These are phyloP conservation scores for Bullera alba DNA, from an alignment of 768 basidiomycete genomes.

Conservation along the genomic window DNA sequence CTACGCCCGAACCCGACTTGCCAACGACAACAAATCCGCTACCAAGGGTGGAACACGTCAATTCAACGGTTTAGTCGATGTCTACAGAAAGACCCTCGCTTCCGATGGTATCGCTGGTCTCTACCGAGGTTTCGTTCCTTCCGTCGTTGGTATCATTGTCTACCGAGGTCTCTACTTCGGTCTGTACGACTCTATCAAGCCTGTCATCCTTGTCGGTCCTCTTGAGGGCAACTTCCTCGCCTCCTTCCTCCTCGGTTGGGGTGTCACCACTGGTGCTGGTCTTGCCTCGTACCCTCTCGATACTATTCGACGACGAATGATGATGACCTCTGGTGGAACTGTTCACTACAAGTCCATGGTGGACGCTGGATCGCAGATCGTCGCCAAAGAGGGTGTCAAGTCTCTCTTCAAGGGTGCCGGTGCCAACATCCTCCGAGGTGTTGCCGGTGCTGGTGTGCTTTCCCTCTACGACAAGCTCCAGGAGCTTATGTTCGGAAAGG, in stretches of 20 bases:
- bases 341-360: conserved; percentile 99
- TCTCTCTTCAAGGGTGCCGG: conserved; percentile 99
- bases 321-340: conserved; percentile 97
- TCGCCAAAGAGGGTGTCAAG: conserved; percentile 89
- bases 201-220: conserved; percentile 91
- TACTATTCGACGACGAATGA: conserved; percentile 93
- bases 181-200: conserved; percentile 63
- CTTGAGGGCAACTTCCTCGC: conserved; percentile 95
- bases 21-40: conserved; percentile 72
- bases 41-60: conserved; percentile 88
- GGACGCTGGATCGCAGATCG: conserved; percentile 87
- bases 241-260: conserved; percentile 96
- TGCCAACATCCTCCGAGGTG: conserved; percentile 91
- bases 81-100: conserved; percentile 94
- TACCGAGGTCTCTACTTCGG: conserved; percentile 99
- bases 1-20: conserved; percentile 96
- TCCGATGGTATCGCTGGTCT: conserved; percentile 97
- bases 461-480: conserved; percentile 99
- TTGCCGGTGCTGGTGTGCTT: conserved; percentile 98
- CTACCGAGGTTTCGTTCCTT: conserved; percentile 99
- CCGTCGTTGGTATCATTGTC: conserved; percentile 98
- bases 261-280: conserved; percentile 98
- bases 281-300: conserved; percentile 65
- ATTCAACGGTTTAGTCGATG: conserved; percentile 97
- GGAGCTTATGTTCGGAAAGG: conserved; percentile 89